Conservation (phyloP, 2,329 filamentous ascomycete genomes). For the Exophiala aquamarina region DNA sequence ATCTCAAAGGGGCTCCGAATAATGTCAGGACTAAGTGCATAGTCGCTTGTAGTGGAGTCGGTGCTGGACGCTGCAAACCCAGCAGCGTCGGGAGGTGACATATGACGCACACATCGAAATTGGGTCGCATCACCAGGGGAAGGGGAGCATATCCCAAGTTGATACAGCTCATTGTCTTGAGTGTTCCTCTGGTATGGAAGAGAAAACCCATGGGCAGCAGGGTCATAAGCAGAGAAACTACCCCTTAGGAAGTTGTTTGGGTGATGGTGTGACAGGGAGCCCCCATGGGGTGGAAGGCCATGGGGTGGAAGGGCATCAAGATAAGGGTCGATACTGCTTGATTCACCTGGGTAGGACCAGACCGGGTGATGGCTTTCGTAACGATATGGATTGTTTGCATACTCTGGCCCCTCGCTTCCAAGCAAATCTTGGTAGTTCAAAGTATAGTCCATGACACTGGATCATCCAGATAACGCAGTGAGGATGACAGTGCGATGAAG, state of each 20-base stretch:
- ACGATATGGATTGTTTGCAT: slow-evolving; percentile 1
- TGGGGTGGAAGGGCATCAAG: slow-evolving; percentile 5
- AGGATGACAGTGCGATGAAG: not conserved
- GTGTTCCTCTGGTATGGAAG: not conserved
- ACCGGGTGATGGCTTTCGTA: slow-evolving; percentile 1
- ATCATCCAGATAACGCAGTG: not conserved
- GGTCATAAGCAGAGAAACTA: slow-evolving; percentile 11
- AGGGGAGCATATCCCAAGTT: slow-evolving; percentile 2
- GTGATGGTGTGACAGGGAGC: slow-evolving; percentile 1
- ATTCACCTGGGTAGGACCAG: not conserved
- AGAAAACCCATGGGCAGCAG: slow-evolving; percentile 20
- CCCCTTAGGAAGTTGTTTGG: not conserved
- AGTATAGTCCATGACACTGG: slow-evolving; percentile 8
- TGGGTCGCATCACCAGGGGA: slow-evolving; percentile 7
- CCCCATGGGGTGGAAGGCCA: slow-evolving; percentile 2
- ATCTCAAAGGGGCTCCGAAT: slow-evolving; percentile 5
- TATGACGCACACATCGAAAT: slow-evolving; percentile 15
- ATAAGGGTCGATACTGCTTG: slow-evolving; percentile 3
- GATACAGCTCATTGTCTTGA: slow-evolving; percentile 2
- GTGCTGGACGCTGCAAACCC: slow-evolving; percentile 18
- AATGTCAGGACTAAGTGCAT: slow-evolving; percentile 20
- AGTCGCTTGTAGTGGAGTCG: slow-evolving; percentile 19
- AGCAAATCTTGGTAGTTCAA: slow-evolving; percentile 13
- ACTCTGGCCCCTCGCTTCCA: slow-evolving; percentile 10
- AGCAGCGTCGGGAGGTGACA: slow-evolving; percentile 18